Evolutionary conservation across 1,284 basidiomycete genomes (phyloP), one percentile per base, ranked within the genome.

Genomic region (Tylopilus sp.): DNA sequence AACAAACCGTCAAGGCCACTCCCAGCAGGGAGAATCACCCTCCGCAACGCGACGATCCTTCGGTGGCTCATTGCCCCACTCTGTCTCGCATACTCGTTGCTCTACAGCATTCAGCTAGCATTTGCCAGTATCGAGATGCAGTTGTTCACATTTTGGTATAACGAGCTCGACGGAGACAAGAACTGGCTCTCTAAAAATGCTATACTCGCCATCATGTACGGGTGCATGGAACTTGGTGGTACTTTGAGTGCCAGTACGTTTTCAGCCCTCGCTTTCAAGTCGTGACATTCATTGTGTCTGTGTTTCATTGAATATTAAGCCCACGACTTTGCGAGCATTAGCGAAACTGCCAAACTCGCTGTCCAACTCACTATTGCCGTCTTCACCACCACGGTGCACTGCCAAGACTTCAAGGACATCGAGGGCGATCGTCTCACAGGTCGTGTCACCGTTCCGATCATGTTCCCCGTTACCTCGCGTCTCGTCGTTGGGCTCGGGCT

Each of bases 1-100:
- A 85, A 85, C 71, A 82, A 85, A 61, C 74, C 78, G 4, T 76
- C 77, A 51, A 70, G 84, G 13, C 84, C 84, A 0, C 68, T 85
- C 18, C 83, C 84, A 0, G 67, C 80, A 4, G 75, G 76, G 10
- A 77, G 81, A 8, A 78, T 86, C 32, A 72, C 81, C 0, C n/a
- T 79, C 2, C 38, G n/a, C 6, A 61, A 74, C 9, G 81, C 83
- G 1, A 70, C 69, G 3, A 58, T 69, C 1, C 70, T 86, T 0
- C 80, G 84, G 7, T 83, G 82, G 81, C 49, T 74, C 5, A 70
- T 81, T 7, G 67, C 74, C 19, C 79, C 77, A 6, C 60, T 79
- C 0, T 84, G 81, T 65, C 70, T 78, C 9, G 62, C 66, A 8
- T 69, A 74, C 19, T 83, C 82, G 0, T 69, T 71, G 10, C 60